Base-by-base conservation (phyloP, 2,329 filamentous ascomycete genomes). In the Diaporthe humulicola region DNA sequence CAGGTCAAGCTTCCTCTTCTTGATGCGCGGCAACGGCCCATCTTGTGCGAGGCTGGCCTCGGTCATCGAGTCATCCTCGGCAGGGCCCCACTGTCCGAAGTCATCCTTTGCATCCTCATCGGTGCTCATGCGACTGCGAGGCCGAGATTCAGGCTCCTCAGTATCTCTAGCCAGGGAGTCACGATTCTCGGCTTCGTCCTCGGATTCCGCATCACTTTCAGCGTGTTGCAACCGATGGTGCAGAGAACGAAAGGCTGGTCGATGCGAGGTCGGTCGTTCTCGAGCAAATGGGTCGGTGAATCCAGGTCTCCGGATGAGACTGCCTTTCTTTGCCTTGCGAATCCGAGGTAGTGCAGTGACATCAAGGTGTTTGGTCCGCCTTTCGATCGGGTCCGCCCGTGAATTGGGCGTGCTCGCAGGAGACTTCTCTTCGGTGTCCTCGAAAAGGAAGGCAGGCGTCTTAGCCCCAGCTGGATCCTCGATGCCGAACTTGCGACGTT, bases 121-220 rank as follows among this genome's bases (percentile, higher is more conserved):
- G 2, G 89, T 89, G 80, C 89, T 91, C 87, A 92, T 89, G 56
- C 93, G 94, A 82, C 94, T 98, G 58, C 92, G 91, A 66, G 93
- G 93, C 56, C 93, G 91, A 77, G 94, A 98, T 75, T 97, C 96
- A 45, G 92, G 92, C 77, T 97, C 96, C 81, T 98, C 96, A 0
- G 94, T 97, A 81, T 96, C 95, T 60, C 93, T 89, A 17, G 90
- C 91, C 66, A 92, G 84, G 17, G 93, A 91, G 45, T 85, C 85
- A 52, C 86, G 85, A 61, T 90, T 90, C 77, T 91, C 90, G 2
- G 84, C 86, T 73, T 98, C 95, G 78, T 97, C 96, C 77, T 98
- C 96, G 0, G 95, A 97, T 82, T 98, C 95, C n/a, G 93, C 94
- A 56, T 95, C 93, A 77, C 93, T 94, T 76, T 93, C 91, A 80